These are phyloP conservation scores for Clavispora phyllophila DNA, from an alignment of 805 yeast genomes.

Conservation along the genomic window DNA sequence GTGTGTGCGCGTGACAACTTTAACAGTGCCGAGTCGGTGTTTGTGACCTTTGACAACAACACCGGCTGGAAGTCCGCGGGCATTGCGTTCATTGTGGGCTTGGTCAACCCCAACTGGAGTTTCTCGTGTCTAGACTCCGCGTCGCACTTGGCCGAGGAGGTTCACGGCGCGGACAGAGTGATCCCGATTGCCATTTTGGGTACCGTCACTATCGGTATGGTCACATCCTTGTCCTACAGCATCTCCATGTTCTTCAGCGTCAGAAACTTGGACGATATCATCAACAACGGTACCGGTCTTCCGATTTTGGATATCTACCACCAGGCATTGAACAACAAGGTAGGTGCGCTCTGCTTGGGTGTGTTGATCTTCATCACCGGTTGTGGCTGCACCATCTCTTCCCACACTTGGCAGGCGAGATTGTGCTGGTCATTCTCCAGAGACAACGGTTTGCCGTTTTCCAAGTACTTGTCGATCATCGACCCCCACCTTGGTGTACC, in stretches of 20 bases:
- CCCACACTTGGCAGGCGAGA: constrained; percentile 42
- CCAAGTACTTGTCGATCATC: constrained; percentile 32
- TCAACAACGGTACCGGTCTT: constrained; percentile 28
- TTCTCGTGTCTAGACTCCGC: constrained; percentile 39
- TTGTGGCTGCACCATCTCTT: constrained; percentile 34
- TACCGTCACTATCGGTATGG: constrained; percentile 37
- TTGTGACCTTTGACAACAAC: constrained; percentile 19
- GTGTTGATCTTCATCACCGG: constrained; percentile 31
- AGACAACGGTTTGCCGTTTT: constrained; percentile 40
- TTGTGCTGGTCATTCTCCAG: constrained; percentile 41
- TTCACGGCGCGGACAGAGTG: constrained; percentile 30
- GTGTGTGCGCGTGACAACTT: constrained; percentile 32
- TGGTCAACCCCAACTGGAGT: constrained; percentile 20
- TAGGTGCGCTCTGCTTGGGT: constrained; percentile 35
- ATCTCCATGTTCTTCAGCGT: constrained; percentile 39
- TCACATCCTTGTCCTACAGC: constrained; percentile 35
- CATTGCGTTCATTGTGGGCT: constrained; percentile 19
- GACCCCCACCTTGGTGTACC: constrained; percentile 37
- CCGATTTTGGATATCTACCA: constrained; percentile 38
- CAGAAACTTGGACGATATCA: constrained; percentile 25
- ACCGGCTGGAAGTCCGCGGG: constrained; percentile 20
- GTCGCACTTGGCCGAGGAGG: constrained; percentile 40
- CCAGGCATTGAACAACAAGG: constrained; percentile 31
- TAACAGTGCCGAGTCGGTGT: constrained; percentile 27
- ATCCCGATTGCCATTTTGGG: constrained; percentile 37